Base-by-base conservation (phyloP, 2,329 filamentous ascomycete genomes). In the Botrytis squamosa region DNA sequence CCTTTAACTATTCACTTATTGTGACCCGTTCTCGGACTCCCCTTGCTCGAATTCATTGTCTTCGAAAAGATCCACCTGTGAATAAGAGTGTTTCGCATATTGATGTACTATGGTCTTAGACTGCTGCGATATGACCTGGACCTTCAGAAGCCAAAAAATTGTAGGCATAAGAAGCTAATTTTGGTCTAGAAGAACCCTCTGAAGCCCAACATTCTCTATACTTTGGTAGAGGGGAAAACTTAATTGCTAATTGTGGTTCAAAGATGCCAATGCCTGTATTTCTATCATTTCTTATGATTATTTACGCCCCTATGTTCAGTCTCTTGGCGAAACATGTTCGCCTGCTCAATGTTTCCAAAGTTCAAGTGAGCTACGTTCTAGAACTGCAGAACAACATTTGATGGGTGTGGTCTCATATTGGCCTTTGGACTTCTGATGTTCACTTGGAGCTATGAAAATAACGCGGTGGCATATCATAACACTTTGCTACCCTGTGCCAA, bases 311-410 rank as follows among this genome's bases (percentile, higher is more conserved):
- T 71, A 52, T 65, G 33, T 65, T 65, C 69, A 71, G 59, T 52
- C 59, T 64, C 69, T 71, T 71, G 59, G 69, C 69, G 42, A 71
- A 52, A 64, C 42, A 20, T 52, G 29, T 64, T 40, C 33, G 59
- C 49, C 49, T 68, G 20, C 36, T 38, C 22, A 67, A 52, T 40
- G 46, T n/a, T 67, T 46, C 44, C 63, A 65, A 46, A 67, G 36
- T 36, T 42, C 65, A 36, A 67, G 65, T 67, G 66, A 57, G 70
- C 70, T 55, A 59, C 20, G 46, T 72, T 57, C 38, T 42, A 57
- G 49, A 29, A 42, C 12, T 40, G 65, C 25, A 16, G 36, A 40
- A 55, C 65, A 25, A 68, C 36, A n/a, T 55, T 55, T 68, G 36
- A 46, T 46, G 68, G 44, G 29, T 18, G 38, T 25, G 22, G 12